Evolutionary conservation across 352 stramenopile genomes (phyloP), one percentile per base, ranked within the genome.

Genomic region (Phytophthora vignae): DNA sequence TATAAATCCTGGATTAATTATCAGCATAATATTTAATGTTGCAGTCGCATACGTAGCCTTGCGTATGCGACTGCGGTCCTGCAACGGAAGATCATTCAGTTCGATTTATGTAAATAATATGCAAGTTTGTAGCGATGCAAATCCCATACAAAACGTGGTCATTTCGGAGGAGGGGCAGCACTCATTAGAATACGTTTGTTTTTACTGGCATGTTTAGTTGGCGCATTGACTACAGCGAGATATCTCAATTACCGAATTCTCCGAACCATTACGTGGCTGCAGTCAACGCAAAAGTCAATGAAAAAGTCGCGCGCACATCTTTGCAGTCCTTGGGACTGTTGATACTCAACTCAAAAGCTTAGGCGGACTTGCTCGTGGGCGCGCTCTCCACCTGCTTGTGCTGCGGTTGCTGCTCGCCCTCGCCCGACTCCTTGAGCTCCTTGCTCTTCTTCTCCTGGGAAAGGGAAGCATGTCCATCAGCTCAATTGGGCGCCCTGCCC

Each of bases 371-470:
- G 60, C 14, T 70, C 55, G 59, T 66, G n/a, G 61, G 21, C 12
- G 48, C 48, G 46, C 56, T 69, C 44, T 75, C 54, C 61, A 64
- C 58, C 60, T 78, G 66, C 27, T 78, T 67, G 36, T 55, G 19
- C 42, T 68, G 19, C 49, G 12, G 36, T 7, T 73, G 27, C 2
- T 71, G 55, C 22, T 77, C 49, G 19, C 29, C 14, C 55, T 87
- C 76, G 21, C 73, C 64, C 55, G 84, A 71, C 53, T 81, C 69
- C 60, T 83, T 87, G 50, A 88, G 55, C 56, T 92, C 74, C 64
- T 90, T 74, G 46, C 60, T 76, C 69, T 86, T 89, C 78, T 92
- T 84, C 46, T 81, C 69, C 46, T 92, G 81, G 8, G 79, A n/a
- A n/a, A n/a, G n/a, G n/a, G n/a, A n/a, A n/a, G n/a, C n/a, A n/a